Conservation (phyloP, 1,284 basidiomycete genomes). For the Porogramme epimiltina region DNA sequence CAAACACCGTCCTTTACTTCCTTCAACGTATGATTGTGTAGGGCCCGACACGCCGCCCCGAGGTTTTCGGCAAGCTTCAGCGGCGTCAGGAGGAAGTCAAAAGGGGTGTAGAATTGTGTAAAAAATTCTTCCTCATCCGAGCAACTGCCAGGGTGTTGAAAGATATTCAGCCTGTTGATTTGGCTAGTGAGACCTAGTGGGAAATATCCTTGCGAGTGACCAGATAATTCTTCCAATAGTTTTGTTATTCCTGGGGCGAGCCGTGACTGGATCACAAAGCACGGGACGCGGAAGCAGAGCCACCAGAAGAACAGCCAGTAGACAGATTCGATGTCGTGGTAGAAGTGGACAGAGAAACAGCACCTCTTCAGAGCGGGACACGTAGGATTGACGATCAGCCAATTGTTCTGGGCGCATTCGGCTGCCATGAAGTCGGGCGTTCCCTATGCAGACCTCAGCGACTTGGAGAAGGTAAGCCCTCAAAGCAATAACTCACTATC, state of each 20-base stretch:
- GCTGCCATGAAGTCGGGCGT: background rate
- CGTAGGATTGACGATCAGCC: background rate
- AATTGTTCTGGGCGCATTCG: background rate
- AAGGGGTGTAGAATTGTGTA: background rate
- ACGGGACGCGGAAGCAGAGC: background rate
- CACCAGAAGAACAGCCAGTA: background rate
- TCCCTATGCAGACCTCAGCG: background rate
- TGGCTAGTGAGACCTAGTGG: background rate
- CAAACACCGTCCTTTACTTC: too few species aligned
- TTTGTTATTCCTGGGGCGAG: background rate
- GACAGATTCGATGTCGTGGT: background rate
- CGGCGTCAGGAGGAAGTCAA: background rate
- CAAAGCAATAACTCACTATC: background rate
- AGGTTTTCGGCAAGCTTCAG: background rate
- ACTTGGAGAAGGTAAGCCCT: background rate
- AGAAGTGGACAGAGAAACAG: background rate
- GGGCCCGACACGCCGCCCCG: background rate
- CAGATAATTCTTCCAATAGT: background rate
- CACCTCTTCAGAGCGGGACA: background rate
- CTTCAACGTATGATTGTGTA: background rate
- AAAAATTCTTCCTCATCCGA: background rate
- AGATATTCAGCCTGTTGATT: background rate
- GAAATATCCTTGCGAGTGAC: background rate
- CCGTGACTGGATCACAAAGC: too few species aligned
- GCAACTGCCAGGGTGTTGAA: background rate